Base-by-base conservation (phyloP, 2,329 filamentous ascomycete genomes). In the Epichloe gansuensis region DNA sequence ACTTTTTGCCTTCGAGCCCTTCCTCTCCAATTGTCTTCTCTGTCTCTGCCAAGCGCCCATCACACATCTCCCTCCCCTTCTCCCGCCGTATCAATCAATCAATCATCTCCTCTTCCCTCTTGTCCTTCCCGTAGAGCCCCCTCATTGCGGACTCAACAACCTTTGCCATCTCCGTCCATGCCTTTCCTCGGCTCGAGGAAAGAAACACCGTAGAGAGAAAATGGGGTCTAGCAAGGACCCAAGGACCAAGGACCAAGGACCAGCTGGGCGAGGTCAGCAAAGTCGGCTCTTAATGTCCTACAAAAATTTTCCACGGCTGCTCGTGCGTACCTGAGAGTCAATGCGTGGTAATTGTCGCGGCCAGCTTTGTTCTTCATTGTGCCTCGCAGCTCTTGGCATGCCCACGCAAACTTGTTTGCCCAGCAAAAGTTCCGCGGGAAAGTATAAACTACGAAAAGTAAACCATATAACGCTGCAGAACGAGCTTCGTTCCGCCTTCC, bases 391-490 rank as follows among this genome's bases (percentile, higher is more conserved):
- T 45, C 21, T 28, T 13, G 8, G 21, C 34, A 9, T 39, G 42
- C 42, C 48, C 41, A 28, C 31, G 42, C 31, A 39, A 45, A 5
- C 13, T 31, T 46, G 31, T 7, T 46, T 46, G 49, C 31, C 41
- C 48, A 44, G 49, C 42, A 45, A 31, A 51, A 39, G 42, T 46
- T 45, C 17, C 31, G 34, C 35, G 41, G 34, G 48, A 49, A 41
- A 52, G 34, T 46, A 54, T 45, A 54, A 48, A 51, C 44, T 28
- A 39, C 12, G 35, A 41, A 25, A 34, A 25, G 37, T 42, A 51
- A 46, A 51, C 37, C 21, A 46, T 34, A 41, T n/a, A 34, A 51
- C 50, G 50, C 50, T 51, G 23, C 43, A 46, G 35, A 51, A 39
- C 35, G 31, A 51, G 42, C 15, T 46, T 34, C 13, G n/a, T 46